A percentile compares a stretch with the other conserved stretches of the same genome.
Evolutionary conservation across 495 filamentous ascomycete species (phyloP).

Genomic region (Pseudomonodictys pantanalensis): DNA sequence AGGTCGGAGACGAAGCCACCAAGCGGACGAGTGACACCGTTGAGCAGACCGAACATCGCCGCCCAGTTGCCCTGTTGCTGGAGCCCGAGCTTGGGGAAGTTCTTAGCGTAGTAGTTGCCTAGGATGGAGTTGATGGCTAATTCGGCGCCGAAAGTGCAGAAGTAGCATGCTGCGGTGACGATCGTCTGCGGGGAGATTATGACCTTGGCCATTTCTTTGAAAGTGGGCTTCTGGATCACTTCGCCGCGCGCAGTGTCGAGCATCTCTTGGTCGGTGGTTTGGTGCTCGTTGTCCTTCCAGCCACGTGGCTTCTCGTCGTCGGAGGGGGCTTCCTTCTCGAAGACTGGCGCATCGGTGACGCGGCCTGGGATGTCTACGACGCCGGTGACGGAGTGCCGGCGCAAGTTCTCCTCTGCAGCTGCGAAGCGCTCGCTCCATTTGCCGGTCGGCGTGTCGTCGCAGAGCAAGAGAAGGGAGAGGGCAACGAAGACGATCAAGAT

Average conservation of each 20-base stretch:
- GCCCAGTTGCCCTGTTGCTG: slow-evolving; percentile 73
- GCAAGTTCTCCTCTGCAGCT: slow-evolving; percentile 44
- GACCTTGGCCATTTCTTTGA: slow-evolving; percentile 57
- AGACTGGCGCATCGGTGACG: slow-evolving; percentile 55
- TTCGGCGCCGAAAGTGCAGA: slow-evolving; percentile 82
- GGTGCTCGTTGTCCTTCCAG: slow-evolving; percentile 37
- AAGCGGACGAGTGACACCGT: slow-evolving; percentile 68
- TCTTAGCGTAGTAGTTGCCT: slow-evolving; percentile 71
- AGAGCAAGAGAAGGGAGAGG: slow-evolving; percentile 66
- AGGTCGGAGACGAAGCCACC: slow-evolving; percentile 73
- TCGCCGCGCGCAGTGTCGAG: slow-evolving; percentile 59
- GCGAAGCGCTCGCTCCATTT: slow-evolving; percentile 79
- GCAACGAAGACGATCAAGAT: slow-evolving; percentile 66
- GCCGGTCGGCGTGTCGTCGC: slow-evolving; percentile 81
- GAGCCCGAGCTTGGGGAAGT: slow-evolving; percentile 72
- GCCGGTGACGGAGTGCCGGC: background rate
- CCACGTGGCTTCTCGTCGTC: slow-evolving; percentile 33
- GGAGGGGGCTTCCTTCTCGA: slow-evolving; percentile 36
- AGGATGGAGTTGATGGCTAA: slow-evolving; percentile 83
- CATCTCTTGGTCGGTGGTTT: slow-evolving; percentile 49
- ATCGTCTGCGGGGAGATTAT: slow-evolving; percentile 64
- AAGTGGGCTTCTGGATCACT: slow-evolving; percentile 62
- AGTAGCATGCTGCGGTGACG: slow-evolving; percentile 68
- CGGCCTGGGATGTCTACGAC: slow-evolving; percentile 55
- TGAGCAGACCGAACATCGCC: slow-evolving; percentile 88